These are phyloP conservation scores for Dactylorhiza incarnata DNA, from an alignment of 106 monocot genomes.

Conservation along the genomic window DNA sequence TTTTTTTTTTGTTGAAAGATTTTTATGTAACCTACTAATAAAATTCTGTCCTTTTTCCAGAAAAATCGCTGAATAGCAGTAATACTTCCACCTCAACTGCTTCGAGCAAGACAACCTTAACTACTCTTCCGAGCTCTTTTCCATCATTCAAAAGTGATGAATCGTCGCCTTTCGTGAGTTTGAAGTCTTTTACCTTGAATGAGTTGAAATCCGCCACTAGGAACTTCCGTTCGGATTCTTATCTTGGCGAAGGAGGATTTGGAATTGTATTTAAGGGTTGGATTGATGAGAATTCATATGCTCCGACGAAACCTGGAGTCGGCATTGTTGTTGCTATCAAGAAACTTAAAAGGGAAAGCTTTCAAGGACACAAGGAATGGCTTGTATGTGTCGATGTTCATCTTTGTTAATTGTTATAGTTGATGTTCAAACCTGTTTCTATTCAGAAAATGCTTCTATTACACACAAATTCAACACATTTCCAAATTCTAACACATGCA, in stretches of 20 bases:
- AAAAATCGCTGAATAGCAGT: slow-evolving; percentile 9
- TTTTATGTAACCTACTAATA: background rate
- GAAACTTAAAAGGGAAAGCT: slow-evolving; percentile 82
- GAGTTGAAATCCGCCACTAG: slow-evolving; percentile 67
- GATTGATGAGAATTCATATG: slow-evolving; percentile 65
- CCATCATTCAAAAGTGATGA: slow-evolving; percentile 18
- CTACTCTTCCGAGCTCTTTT: slow-evolving; percentile 9
- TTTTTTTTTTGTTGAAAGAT: background rate
- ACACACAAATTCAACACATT: background rate
- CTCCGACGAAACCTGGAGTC: slow-evolving; percentile 51
- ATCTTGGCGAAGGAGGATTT: slow-evolving; percentile 86
- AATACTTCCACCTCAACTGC: slow-evolving; percentile 17
- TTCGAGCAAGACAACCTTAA: slow-evolving; percentile 15
- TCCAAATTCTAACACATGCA: background rate
- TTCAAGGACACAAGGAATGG: slow-evolving; percentile 93
- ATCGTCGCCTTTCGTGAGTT: slow-evolving; percentile 5
- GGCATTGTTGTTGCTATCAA: slow-evolving; percentile 85
- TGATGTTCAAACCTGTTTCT: background rate
- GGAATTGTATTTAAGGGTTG: slow-evolving; percentile 91
- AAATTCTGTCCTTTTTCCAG: slow-evolving; percentile 8
- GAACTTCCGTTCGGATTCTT: slow-evolving; percentile 73
- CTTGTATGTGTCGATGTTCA: slow-evolving; percentile 38
- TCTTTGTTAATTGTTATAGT: background rate
- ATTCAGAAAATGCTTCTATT: background rate
- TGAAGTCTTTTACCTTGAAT: slow-evolving; percentile 61